These are phyloP conservation scores for Ulvella scutata DNA, from an alignment of 139 green algal species.

Conservation along the genomic window DNA sequence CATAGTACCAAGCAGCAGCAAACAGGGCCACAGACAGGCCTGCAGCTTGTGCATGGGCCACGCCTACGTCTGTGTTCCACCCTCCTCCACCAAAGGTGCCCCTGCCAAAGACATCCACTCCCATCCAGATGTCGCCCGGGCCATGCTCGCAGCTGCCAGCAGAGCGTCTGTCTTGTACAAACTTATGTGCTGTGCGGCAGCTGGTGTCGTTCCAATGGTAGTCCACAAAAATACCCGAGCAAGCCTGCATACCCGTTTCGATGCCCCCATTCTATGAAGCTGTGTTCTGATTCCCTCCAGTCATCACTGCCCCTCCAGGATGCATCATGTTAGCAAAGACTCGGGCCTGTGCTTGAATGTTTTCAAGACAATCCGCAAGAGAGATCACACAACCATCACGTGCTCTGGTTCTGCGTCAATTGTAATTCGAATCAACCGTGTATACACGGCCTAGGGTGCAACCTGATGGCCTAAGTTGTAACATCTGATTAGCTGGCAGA, in stretches of 20 bases:
- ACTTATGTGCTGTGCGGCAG: background rate
- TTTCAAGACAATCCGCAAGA: too few species aligned
- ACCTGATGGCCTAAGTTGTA: too few species aligned
- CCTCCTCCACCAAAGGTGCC: constrained; percentile 32
- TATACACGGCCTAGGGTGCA: too few species aligned
- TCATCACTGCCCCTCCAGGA: too few species aligned
- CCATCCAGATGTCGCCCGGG: background rate
- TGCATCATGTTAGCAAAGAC: too few species aligned
- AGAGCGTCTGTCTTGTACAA: background rate
- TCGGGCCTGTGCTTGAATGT: too few species aligned
- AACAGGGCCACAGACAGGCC: background rate
- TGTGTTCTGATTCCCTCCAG: too few species aligned
- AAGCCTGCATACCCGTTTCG: constrained; percentile 38
- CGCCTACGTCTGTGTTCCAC: constrained; percentile 14
- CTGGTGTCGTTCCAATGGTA: constrained; percentile 36
- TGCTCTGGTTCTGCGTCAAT: too few species aligned
- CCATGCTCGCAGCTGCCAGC: background rate
- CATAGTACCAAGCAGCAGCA: background rate
- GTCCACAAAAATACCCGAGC: constrained; percentile 43
- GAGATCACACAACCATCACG: too few species aligned
- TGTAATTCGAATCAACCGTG: too few species aligned
- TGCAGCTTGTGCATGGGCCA: constrained; percentile 3
- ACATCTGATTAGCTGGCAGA: too few species aligned
- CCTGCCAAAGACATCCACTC: constrained; percentile 39
- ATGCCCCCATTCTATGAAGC: too few species aligned